Conservation (phyloP, 192 early-diverging fungal genomes). For the Mycoemilia scoparia region DNA sequence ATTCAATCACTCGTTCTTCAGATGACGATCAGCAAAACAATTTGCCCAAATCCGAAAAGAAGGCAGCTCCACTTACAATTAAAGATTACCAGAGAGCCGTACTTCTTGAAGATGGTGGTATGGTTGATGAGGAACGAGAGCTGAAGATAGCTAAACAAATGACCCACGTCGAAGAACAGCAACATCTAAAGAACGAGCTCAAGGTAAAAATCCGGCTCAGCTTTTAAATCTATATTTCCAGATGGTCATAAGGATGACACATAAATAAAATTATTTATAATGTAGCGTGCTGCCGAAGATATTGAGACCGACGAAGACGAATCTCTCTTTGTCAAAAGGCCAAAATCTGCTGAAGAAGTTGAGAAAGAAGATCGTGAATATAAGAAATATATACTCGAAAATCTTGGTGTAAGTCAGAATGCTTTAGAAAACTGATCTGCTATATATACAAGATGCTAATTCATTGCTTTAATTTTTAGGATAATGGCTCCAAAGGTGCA, state of each 20-base stretch:
- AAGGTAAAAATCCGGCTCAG: constrained; percentile 36
- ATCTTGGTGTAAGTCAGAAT: constrained; percentile 27
- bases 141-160: constrained; percentile 2
- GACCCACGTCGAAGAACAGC: constrained; percentile 77
- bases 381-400: constrained; percentile 67
- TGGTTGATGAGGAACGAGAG: constrained; percentile 23
- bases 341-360: constrained; percentile 56
- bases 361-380: constrained; percentile 80
- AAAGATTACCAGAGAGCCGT: constrained; percentile 69
- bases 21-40: neutral
- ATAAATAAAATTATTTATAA: constrained; percentile 6
- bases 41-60: constrained; percentile 1
- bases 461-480: too few species aligned
- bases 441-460: too few species aligned
- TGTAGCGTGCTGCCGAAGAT: constrained; percentile 9
- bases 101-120: constrained; percentile 27
- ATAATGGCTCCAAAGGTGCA: too few species aligned
- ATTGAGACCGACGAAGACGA: constrained; percentile 42
- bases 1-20: neutral
- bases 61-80: constrained; percentile 34
- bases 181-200: constrained; percentile 50
- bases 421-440: constrained; percentile 22
- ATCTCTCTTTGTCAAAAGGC: constrained; percentile 51
- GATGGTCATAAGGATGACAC: constrained; percentile 22
- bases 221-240: constrained; percentile 5